Evolutionary conservation across 257 asterid species (phyloP).

Genomic region (Capsicum pubescens): DNA sequence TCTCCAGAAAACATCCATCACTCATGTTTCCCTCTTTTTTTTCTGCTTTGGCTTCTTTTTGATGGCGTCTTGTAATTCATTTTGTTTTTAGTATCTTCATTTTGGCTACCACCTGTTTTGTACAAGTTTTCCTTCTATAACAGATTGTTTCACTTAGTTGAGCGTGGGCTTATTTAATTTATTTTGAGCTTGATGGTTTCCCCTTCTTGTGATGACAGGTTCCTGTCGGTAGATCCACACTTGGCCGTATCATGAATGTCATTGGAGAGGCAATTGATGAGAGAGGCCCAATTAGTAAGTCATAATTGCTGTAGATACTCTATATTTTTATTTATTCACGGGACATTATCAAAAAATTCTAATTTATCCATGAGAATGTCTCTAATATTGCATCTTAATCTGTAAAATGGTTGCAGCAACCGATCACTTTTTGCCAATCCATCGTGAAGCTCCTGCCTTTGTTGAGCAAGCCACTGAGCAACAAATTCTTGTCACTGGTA

Average conservation of each 20-base stretch:
- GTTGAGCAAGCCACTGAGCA: slow-evolving; percentile 98
- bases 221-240: slow-evolving; percentile 97
- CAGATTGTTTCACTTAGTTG: neutral
- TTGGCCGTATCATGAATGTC: slow-evolving; percentile 95
- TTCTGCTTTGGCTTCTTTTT: slow-evolving; percentile 2
- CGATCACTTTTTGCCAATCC: slow-evolving; percentile 87
- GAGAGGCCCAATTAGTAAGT: slow-evolving; percentile 83
- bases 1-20: neutral
- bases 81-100: neutral
- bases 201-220: slow-evolving; percentile 49
- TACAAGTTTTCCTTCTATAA: neutral
- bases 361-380: neutral
- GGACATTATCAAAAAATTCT: neutral
- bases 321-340: neutral
- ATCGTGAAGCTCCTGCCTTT: slow-evolving; percentile 95
- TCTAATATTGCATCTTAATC: slow-evolving; percentile 25
- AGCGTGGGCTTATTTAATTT: neutral
- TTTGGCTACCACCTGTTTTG: neutral
- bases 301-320: neutral
- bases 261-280: slow-evolving; percentile 95
- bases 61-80: neutral
- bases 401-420: slow-evolving; percentile 56
- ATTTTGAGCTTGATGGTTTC: neutral
- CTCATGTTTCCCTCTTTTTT: neutral
- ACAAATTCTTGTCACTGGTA: slow-evolving; percentile 94